A percentile compares a stretch with the other conserved stretches of the same genome.
Conservation (phyloP, 805 yeast genomes). For the Scheffersomyces coipomensis region DNA sequence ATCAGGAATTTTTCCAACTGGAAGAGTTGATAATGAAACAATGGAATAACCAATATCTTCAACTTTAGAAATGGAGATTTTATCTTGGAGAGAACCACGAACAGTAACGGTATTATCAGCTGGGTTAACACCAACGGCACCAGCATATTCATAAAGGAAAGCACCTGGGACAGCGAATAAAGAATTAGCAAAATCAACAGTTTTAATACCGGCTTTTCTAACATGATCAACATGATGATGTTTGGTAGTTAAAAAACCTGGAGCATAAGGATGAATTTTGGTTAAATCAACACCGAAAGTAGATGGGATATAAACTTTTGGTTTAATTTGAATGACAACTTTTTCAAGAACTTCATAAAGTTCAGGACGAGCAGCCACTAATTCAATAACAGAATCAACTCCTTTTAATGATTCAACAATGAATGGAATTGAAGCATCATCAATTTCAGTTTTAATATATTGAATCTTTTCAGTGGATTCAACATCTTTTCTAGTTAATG, state of each 20-base stretch:
- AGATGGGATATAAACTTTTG: conserved; percentile 56
- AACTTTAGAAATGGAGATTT: conserved; percentile 33
- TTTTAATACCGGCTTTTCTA: conserved; percentile 7
- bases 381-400: conserved; percentile 42
- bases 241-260: conserved; percentile 6
- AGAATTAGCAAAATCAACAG: conserved; percentile 8
- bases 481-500: conserved; percentile 45
- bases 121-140: conserved; percentile 36
- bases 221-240: conserved; percentile 4
- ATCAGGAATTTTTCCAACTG: conserved; percentile 35
- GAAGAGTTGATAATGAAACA: conserved; percentile 37
- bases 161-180: conserved; percentile 8
- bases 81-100: conserved; percentile 39
- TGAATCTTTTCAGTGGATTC: conserved; percentile 34
- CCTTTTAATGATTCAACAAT: conserved; percentile 27
- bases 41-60: conserved; percentile 45
- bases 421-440: conserved; percentile 1
- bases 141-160: conserved; percentile 32
- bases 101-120: conserved; percentile 30
- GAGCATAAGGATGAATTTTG: conserved; percentile 12
- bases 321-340: conserved; percentile 36
- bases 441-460: conserved; percentile 34
- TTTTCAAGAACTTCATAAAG: conserved; percentile 34
- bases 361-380: conserved; percentile 32
- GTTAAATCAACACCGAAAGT: conserved; percentile 55